Evolutionary conservation across 1,139 yeast species (phyloP).

Genomic region (Suhomyces wounanorum): DNA sequence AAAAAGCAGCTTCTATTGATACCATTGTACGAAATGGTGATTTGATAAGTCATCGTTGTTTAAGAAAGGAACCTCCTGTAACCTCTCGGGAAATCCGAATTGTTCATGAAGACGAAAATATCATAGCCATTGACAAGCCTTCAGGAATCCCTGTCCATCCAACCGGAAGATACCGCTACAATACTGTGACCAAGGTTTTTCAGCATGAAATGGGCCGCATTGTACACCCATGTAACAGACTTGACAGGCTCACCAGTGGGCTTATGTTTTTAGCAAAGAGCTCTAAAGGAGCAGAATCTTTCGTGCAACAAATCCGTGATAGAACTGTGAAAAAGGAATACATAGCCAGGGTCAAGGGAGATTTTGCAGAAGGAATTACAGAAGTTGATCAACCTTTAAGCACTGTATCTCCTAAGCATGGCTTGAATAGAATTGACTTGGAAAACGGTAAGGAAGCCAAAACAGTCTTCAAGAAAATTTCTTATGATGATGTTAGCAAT

Average conservation of each 20-base stretch:
- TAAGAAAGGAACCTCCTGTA: conserved; percentile 91
- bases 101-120: conserved; percentile 75
- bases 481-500: conserved; percentile 58
- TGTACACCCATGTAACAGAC: conserved; percentile 88
- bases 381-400: conserved; percentile 67
- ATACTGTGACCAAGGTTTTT: conserved; percentile 81
- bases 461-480: conserved; percentile 55
- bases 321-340: conserved; percentile 81
- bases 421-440: conserved; percentile 68
- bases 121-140: conserved; percentile 90
- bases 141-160: conserved; percentile 97
- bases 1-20: conserved; percentile 61
- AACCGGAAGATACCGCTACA: conserved; percentile 86
- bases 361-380: conserved; percentile 48
- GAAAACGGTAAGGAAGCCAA: conserved; percentile 67
- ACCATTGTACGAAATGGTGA: conserved; percentile 81
- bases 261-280: conserved; percentile 89
- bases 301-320: conserved; percentile 74
- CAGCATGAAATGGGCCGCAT: conserved; percentile 62
- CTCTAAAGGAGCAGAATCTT: conserved; percentile 74
- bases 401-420: conserved; percentile 77
- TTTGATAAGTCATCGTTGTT: conserved; percentile 76
- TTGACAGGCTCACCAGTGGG: conserved; percentile 92
- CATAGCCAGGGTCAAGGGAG: conserved; percentile 83
- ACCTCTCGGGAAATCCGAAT: conserved; percentile 68